Evolutionary conservation across 495 filamentous ascomycete genomes (phyloP).

Genomic region (Penicillium salamii): DNA sequence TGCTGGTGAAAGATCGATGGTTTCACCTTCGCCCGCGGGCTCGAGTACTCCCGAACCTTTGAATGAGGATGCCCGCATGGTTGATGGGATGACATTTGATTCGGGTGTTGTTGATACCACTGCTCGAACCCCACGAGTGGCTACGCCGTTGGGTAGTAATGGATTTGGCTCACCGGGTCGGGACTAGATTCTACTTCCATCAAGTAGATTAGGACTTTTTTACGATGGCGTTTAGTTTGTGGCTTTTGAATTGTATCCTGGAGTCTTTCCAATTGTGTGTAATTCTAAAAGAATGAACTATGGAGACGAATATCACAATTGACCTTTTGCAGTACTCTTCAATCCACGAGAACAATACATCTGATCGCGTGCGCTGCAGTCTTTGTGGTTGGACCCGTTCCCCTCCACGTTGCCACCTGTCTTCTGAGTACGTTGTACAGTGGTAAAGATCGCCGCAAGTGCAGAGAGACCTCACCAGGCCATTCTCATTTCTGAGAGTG

Average conservation of each 20-base stretch:
- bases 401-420: too few species aligned
- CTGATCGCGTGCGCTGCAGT: too few species aligned
- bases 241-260: neutral
- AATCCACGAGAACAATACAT: too few species aligned
- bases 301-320: too few species aligned
- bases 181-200: slow-evolving; percentile 10
- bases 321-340: too few species aligned
- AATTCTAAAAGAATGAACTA: neutral
- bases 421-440: too few species aligned
- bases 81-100: slow-evolving; percentile 58
- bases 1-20: slow-evolving; percentile 29
- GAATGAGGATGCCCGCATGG: slow-evolving; percentile 45
- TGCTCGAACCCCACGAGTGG: slow-evolving; percentile 39
- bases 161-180: slow-evolving; percentile 13
- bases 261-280: neutral
- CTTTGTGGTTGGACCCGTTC: too few species aligned
- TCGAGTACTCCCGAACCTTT: slow-evolving; percentile 40
- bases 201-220: slow-evolving; percentile 10
- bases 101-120: slow-evolving; percentile 53
- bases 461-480: too few species aligned
- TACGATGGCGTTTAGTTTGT: slow-evolving; percentile 4
- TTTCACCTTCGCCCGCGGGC: slow-evolving; percentile 31
- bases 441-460: too few species aligned
- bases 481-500: too few species aligned
- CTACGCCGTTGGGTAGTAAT: slow-evolving; percentile 22